Conservation (phyloP, 1,284 basidiomycete genomes). For the Termitomyces sp. region DNA sequence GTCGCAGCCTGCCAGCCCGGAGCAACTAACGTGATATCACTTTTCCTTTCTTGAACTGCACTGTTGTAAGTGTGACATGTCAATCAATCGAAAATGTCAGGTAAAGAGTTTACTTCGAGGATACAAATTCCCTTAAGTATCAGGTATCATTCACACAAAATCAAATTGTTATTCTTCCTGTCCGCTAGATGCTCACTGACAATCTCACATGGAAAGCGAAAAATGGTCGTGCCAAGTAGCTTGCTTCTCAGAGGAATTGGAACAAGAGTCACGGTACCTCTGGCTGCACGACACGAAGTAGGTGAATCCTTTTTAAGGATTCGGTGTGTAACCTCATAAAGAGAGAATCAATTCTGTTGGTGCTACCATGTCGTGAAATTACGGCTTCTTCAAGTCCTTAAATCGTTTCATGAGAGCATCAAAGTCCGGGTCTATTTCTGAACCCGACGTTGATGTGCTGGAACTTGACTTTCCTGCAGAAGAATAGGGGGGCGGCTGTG, state of each 20-base stretch:
- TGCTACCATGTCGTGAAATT: constrained; percentile 9
- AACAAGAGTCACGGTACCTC: no score
- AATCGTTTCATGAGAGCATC: constrained; percentile 68
- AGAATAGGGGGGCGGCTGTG: not conserved
- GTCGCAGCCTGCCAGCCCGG: no score
- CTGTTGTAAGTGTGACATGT: no score
- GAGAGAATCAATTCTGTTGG: not conserved
- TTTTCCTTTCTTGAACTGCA: no score
- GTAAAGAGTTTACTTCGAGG: no score
- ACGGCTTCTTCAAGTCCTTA: constrained; percentile 75
- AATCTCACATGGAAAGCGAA: not conserved
- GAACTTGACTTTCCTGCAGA: constrained; percentile 15
- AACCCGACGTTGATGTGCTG: constrained; percentile 22
- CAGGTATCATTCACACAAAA: not conserved
- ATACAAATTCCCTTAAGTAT: not conserved
- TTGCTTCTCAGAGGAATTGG: not conserved
- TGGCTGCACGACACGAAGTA: not conserved
- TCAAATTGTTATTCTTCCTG: not conserved
- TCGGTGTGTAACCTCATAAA: not conserved
- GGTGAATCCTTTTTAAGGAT: not conserved
- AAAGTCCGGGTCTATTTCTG: constrained; percentile 59
- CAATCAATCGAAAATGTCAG: no score
- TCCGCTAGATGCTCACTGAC: not conserved
- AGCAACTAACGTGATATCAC: no score
- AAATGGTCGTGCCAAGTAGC: not conserved